Evolutionary conservation across 140 eudicot genomes (phyloP), one percentile per base, ranked within the genome.

Genomic region (Oenanthe javanica): DNA sequence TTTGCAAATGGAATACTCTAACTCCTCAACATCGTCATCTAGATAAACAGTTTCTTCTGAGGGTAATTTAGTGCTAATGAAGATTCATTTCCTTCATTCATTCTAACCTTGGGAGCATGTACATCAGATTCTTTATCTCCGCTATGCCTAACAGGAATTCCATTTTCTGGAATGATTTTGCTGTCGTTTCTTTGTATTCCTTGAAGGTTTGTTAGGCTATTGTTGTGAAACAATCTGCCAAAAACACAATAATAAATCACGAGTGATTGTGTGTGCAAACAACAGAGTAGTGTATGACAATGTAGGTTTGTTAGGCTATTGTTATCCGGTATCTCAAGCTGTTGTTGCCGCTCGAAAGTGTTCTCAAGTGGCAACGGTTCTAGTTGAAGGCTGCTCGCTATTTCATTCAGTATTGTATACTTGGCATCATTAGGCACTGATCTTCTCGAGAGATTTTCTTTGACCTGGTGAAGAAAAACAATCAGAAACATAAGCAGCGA

Each of bases 351-450:
- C 10, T 85, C 78, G 48, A 87, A 79, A 64, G 67, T 45, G 83
- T 85, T 90, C 69, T 91, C 90, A 36, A 85, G 86, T 13, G 90
- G 82, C 84, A 91, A 75, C 4, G 87, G 87, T 79, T 84, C 87
- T 27, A 77, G 46, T 71, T 80, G 47, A 21, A 79, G 51, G 81
- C 78, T 83, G 77, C 61, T 75, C 6, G 84, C 86, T 46, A 91
- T 90, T 83, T 91, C 97, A 63, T 87, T 87, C 76, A 93, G 47
- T 80, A 91, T 77, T 82, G 75, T 89, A 81, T 81, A 75, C 91
- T 89, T 93, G 27, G 49, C 89, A 66, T 85, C 87, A 79, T 84
- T 80, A 13, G 90, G 57, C 19, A 91, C 90, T 12, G 71, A 66
- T n/a, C 50, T 81, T 1, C 82, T 73, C 16, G 85, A 72, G 12